Evolutionary conservation across 2,329 filamentous ascomycete species (phyloP).

Genomic region (Simplicillium aogashimaense): DNA sequence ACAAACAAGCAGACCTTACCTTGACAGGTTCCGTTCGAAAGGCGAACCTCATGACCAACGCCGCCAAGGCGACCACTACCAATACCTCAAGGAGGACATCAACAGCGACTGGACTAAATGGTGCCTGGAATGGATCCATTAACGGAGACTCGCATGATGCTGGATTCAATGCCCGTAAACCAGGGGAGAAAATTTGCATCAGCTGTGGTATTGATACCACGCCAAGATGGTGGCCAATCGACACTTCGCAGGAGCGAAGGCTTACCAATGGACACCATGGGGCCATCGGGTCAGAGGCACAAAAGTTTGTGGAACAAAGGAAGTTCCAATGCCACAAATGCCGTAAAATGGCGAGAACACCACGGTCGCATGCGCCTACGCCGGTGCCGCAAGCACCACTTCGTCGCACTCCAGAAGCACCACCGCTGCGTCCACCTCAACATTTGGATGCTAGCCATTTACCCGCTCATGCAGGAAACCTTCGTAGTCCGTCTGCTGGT

Average conservation of each 20-base stretch:
- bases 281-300: slow-evolving; percentile 42
- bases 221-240: slow-evolving; percentile 61
- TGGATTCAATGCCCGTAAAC: slow-evolving; percentile 19
- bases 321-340: slow-evolving; percentile 71
- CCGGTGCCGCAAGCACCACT: slow-evolving; percentile 8
- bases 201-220: slow-evolving; percentile 62
- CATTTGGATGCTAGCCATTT: too few relatives aligned
- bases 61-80: slow-evolving; percentile 41
- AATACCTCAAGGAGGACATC: slow-evolving; percentile 34
- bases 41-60: slow-evolving; percentile 65
- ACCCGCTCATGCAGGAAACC: not conserved
- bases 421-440: slow-evolving; percentile 1
- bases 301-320: slow-evolving; percentile 48
- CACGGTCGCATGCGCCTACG: slow-evolving; percentile 17
- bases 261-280: slow-evolving; percentile 42
- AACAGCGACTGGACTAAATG: slow-evolving; percentile 38
- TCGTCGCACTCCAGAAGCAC: slow-evolving; percentile 1
- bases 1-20: slow-evolving; percentile 88
- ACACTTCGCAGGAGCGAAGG: slow-evolving; percentile 39
- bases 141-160: slow-evolving; percentile 17
- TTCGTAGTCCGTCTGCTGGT: not conserved
- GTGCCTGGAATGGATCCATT: slow-evolving; percentile 5
- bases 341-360: slow-evolving; percentile 41
- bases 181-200: slow-evolving; percentile 46
- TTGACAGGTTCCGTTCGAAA: slow-evolving; percentile 90